A percentile compares a stretch with the other conserved stretches of the same genome.
Conservation (phyloP, 371 early-diverging fungal species). For the Syncephalastrum contaminatum region DNA sequence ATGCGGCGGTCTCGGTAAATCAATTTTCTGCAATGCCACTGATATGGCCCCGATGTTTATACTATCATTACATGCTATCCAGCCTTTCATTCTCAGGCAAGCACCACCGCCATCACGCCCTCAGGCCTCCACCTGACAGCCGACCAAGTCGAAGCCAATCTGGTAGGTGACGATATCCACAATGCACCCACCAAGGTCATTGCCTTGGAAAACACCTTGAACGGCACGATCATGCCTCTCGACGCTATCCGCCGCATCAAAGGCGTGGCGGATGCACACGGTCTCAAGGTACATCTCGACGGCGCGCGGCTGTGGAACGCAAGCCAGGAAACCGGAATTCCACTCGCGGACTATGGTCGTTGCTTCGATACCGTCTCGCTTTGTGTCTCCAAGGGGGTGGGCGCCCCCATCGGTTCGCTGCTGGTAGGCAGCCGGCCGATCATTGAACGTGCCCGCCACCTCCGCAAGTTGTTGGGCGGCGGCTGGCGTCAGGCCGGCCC, state of each 20-base stretch:
- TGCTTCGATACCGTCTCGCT: conserved; percentile 81
- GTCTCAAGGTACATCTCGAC: conserved; percentile 76
- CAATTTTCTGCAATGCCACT: conserved; percentile 10
- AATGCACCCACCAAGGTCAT: conserved; percentile 51
- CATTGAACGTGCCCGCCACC: conserved; percentile 74
- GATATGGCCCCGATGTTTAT: conserved; percentile 4
- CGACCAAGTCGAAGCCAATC: conserved; percentile 49
- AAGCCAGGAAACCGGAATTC: conserved; percentile 61
- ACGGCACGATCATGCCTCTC: conserved; percentile 77
- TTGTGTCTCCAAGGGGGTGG: conserved; percentile 85
- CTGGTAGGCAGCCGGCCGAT: conserved; percentile 59
- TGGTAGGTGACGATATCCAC: conserved; percentile 20
- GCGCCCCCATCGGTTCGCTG: conserved; percentile 89
- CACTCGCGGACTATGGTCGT: conserved; percentile 65
- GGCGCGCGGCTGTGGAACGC: conserved; percentile 94
- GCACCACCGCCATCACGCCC: conserved; percentile 65
- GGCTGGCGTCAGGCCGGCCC: conserved; percentile 89
- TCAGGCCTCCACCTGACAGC: conserved; percentile 63
- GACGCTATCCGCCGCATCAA: conserved; percentile 69
- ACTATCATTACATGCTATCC: too few relatives aligned
- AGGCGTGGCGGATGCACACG: conserved; percentile 44
- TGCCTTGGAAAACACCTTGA: conserved; percentile 87
- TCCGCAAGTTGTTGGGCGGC: conserved; percentile 88
- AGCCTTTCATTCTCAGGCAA: conserved; percentile 65
- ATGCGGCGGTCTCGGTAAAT: conserved; percentile 69